A percentile compares a stretch with the other conserved stretches of the same genome.
These are phyloP conservation scores for Cydonia oblonga DNA, from an alignment of 331 rosid species.

Conservation along the genomic window DNA sequence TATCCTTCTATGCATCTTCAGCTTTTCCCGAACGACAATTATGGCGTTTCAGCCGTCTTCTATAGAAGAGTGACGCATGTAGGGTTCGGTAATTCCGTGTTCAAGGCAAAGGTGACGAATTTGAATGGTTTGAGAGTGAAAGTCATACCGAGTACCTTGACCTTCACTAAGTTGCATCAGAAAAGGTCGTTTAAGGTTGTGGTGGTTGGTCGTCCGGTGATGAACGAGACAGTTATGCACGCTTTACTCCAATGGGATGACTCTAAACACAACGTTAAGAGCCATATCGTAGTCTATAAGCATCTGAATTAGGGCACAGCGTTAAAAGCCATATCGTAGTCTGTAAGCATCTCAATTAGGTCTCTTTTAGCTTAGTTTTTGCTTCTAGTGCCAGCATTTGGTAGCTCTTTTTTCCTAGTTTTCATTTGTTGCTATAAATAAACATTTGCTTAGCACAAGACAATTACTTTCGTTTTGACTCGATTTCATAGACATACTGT, in stretches of 20 bases:
- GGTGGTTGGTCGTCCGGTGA: constrained; percentile 33
- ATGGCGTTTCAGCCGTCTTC: constrained; percentile 41
- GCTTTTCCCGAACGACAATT: background rate
- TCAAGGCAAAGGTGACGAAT: constrained; percentile 48
- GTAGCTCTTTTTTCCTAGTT: background rate
- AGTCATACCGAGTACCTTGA: constrained; percentile 44
- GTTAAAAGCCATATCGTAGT: constrained; percentile 53
- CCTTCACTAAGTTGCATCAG: constrained; percentile 23
- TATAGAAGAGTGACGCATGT: constrained; percentile 50
- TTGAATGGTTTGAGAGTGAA: background rate
- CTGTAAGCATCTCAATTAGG: constrained; percentile 1
- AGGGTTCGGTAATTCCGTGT: constrained; percentile 35
- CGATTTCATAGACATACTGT: background rate
- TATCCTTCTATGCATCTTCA: constrained; percentile 61
- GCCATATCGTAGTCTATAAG: constrained; percentile 38
- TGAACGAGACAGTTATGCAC: background rate
- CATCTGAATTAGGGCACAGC: constrained; percentile 15
- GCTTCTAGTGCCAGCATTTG: background rate
- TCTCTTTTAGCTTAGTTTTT: background rate
- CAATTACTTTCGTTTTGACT: background rate
- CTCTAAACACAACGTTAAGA: constrained; percentile 41
- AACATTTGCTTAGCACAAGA: too few relatives aligned
- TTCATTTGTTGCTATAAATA: background rate
- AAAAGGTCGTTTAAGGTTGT: constrained; percentile 42
- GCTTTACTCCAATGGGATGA: constrained; percentile 64